Conservation (phyloP, 192 early-diverging fungal species). For the Neocallimastix lanati region DNA sequence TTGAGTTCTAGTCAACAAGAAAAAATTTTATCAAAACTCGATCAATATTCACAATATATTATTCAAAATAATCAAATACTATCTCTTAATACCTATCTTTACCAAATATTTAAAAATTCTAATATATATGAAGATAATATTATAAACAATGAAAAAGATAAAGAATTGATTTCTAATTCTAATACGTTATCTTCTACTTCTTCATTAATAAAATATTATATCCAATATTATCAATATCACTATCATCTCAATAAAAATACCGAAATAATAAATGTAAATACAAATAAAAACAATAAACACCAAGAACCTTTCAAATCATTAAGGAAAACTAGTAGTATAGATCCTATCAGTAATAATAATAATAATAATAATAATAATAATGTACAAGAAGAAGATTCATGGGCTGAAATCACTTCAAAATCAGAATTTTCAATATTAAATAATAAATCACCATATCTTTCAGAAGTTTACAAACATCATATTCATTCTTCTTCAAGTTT, state of each 20-base stretch:
- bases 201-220: no score
- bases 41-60: background rate
- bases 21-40: background rate
- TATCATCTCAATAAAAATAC: no score
- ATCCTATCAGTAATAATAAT: background rate
- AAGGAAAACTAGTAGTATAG: no score
- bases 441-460: background rate
- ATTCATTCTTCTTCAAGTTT: background rate
- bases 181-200: no score
- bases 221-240: no score
- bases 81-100: background rate
- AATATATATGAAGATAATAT: background rate
- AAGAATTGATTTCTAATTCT: no score
- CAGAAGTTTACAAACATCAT: background rate
- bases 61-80: background rate
- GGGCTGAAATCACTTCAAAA: background rate
- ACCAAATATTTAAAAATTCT: background rate
- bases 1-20: background rate
- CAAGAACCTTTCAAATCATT: no score
- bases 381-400: background rate
- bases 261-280: no score
- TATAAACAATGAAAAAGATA: background rate
- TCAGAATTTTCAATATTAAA: background rate
- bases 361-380: background rate
- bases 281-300: no score